Base-by-base conservation (phyloP, 495 filamentous ascomycete species). In the Lineolata rhizophorae region DNA sequence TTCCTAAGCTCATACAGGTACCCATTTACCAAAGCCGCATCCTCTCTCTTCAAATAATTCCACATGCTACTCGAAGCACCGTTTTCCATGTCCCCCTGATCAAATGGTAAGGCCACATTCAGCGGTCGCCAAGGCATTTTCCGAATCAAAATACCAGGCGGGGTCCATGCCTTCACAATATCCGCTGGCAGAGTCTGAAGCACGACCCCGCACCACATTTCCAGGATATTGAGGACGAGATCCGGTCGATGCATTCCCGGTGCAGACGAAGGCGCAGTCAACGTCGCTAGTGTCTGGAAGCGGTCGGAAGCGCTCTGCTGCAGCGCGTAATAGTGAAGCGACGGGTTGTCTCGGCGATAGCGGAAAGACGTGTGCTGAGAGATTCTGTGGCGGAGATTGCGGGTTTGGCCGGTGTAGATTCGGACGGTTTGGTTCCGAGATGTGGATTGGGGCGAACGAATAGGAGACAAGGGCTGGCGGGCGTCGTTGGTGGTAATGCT, bases 331-430 rank as follows among this genome's bases (percentile, higher is more conserved):
- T 45, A 45, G 31, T 45, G 42, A 18, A 45, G 30, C 2, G 35
- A 39, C 4, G 35, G 35, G 27, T 45, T 35, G 36, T 45, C 42
- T 11, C 42, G 42, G 3, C 42, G 39, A 30, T 42, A 39, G 4
- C 42, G 31, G 34, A 45, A 45, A 30, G 41, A 30, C 21, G 13
- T 25, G 31, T 45, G 42, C 18, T 42, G 22, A 4, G n/a, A 14
- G 11, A 42, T 5, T 13, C 42, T 39, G 14, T 11, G 15, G 13
- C 15, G n/a, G 12, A 45, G 18, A 20, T 39, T 13, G 18, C 13
- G 32, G 10, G 39, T 20, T 32, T 45, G 42, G 18, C 42, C 42
- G 30, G 42, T 31, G 30, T 45, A 45, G 3, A 31, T 17, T 3
- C 42, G 35, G 4, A 19, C 20, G 10, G 30, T 37, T n/a, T n/a